Percentiles rank a stretch among this genome's conserved stretches.
These are phyloP conservation scores for Coniochaeta prunicola DNA, from an alignment of 2,329 filamentous ascomycete genomes.

Conservation along the genomic window DNA sequence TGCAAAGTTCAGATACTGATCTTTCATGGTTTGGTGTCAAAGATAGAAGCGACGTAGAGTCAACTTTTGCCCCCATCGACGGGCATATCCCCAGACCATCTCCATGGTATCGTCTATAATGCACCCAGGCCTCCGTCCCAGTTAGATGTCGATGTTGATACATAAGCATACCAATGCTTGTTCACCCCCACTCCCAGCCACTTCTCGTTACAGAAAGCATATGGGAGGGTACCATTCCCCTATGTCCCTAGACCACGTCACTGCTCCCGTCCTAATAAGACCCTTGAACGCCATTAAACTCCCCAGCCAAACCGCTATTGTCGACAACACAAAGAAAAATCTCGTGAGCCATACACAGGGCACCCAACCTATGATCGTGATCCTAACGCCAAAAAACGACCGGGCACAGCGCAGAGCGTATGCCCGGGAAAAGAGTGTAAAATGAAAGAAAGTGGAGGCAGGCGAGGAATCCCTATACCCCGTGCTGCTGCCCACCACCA, in stretches of 20 bases:
- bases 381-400: not conserved
- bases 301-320: not conserved
- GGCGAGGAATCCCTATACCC: constrained; percentile 5
- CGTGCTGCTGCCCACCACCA: constrained; percentile 15
- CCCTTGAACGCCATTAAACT: not conserved
- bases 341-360: not conserved
- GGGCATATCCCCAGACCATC: not conserved
- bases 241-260: not conserved
- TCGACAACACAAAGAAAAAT: not conserved
- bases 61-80: not conserved
- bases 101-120: constrained; percentile 5
- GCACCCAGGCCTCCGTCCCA: not conserved
- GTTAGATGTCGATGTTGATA: not conserved
- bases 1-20: not conserved
- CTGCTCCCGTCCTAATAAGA: too few relatives aligned
- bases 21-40: not conserved
- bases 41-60: not conserved
- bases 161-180: not conserved
- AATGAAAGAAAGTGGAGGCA: constrained; percentile 5
- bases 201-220: not conserved
- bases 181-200: not conserved
- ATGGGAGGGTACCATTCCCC: not conserved
- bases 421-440: constrained; percentile 2
- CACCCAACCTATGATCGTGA: not conserved
- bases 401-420: not conserved